phyloP scores from a whole-genome alignment of 2,329 filamentous ascomycete species.

The Bipolaris bicolor region DNA sequence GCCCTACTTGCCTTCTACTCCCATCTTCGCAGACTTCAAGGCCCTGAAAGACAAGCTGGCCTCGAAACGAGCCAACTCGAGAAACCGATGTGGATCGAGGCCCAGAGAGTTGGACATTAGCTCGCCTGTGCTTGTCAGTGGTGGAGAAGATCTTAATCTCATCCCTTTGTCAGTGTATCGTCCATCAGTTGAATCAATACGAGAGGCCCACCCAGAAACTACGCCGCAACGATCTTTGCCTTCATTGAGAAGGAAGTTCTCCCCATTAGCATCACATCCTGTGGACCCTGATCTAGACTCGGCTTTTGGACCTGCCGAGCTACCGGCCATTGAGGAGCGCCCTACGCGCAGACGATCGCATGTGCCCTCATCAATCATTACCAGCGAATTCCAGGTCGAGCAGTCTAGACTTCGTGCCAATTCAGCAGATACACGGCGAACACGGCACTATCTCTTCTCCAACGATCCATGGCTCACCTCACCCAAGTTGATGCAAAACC shows the following conservation, averaged over 20 bases:
- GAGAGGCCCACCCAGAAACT: constrained; percentile 15
- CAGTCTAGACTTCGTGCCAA: constrained; percentile 36
- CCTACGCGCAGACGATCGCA: constrained; percentile 29
- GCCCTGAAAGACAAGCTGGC: constrained; percentile 41
- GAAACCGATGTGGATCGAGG: constrained; percentile 30
- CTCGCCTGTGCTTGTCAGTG: constrained; percentile 41
- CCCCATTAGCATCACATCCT: constrained; percentile 43
- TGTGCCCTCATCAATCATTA: constrained; percentile 22
- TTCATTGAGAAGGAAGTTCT: constrained; percentile 32
- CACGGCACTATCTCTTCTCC: constrained; percentile 33
- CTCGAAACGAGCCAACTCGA: constrained; percentile 35
- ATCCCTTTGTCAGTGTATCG: constrained; percentile 44
- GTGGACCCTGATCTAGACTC: constrained; percentile 29
- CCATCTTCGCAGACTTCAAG: constrained; percentile 42
- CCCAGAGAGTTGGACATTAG: constrained; percentile 41
- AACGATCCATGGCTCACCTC: constrained; percentile 40
- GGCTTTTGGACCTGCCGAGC: constrained; percentile 20
- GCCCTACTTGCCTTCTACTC: constrained; percentile 32
- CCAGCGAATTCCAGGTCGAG: constrained; percentile 22
- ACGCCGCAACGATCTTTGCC: constrained; percentile 17
- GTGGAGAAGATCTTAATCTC: constrained; percentile 37
- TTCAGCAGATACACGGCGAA: constrained; percentile 37
- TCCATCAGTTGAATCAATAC: constrained; percentile 22
- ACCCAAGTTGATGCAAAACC: constrained; percentile 26
- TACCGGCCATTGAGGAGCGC: constrained; percentile 14